phyloP scores from a whole-genome alignment of 1,284 basidiomycete species.

The Tilletia walkeri region DNA sequence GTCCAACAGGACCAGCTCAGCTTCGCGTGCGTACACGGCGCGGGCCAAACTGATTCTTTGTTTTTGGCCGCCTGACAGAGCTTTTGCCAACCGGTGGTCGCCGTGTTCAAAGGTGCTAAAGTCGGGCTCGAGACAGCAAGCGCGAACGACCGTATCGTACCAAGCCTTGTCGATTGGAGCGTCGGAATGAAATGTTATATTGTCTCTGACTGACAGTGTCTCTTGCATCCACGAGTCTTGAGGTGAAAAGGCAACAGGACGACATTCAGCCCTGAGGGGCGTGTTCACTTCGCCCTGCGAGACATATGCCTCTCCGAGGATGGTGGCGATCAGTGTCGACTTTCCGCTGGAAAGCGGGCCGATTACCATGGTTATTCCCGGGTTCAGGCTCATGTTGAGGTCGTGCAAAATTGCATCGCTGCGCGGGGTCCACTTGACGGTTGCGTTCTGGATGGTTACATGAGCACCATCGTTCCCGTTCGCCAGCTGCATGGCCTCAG shows the following conservation, averaged over 20 bases:
- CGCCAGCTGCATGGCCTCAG: too few species aligned
- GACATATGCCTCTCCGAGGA: slow-evolving; percentile 28
- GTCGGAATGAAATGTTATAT: slow-evolving; percentile 27
- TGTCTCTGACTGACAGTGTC: slow-evolving; percentile 29
- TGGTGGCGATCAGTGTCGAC: slow-evolving; percentile 30
- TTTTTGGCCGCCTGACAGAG: slow-evolving; percentile 37
- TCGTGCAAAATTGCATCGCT: not conserved
- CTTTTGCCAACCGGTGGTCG: slow-evolving; percentile 22
- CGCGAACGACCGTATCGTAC: slow-evolving; percentile 26
- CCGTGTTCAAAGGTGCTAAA: slow-evolving; percentile 16
- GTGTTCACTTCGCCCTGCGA: not conserved
- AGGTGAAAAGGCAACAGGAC: slow-evolving; percentile 20
- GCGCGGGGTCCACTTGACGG: not conserved
- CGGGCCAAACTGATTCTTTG: slow-evolving; percentile 34
- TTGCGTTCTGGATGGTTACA: not conserved
- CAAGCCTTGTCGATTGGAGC: not conserved
- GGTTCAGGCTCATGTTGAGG: slow-evolving; percentile 17
- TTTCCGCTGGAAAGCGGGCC: slow-evolving; percentile 32
- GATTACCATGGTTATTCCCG: slow-evolving; percentile 22
- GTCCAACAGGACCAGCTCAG: slow-evolving; percentile 26
- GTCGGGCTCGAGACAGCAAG: slow-evolving; percentile 29
- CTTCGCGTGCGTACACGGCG: slow-evolving; percentile 29
- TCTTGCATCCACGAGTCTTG: slow-evolving; percentile 33
- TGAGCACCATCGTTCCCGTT: too few species aligned
- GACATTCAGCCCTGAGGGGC: not conserved